phyloP scores from a whole-genome alignment of 306 rosid genomes.

The Aeschynomene evenia region DNA sequence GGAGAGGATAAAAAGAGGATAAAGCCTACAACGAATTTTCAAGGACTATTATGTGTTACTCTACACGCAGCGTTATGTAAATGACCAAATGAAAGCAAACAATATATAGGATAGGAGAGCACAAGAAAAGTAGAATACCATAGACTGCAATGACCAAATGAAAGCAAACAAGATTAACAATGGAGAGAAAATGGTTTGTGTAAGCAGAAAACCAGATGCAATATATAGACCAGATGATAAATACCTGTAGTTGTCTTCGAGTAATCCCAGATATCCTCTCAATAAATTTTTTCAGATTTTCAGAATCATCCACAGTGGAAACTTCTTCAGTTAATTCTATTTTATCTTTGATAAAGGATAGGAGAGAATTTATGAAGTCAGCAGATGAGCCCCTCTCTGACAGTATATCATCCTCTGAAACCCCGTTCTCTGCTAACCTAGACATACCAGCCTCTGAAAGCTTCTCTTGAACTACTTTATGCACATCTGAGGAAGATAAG shows the following conservation, averaged over 20 bases:
- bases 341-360: constrained; percentile 51
- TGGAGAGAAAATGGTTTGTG: not conserved
- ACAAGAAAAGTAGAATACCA: not conserved
- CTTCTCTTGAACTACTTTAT: constrained; percentile 54
- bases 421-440: constrained; percentile 44
- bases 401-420: constrained; percentile 46
- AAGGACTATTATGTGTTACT: too few relatives aligned
- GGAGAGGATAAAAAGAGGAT: too few relatives aligned
- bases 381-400: constrained; percentile 60
- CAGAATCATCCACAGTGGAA: constrained; percentile 33
- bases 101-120: too few relatives aligned
- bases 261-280: constrained; percentile 65
- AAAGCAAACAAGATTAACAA: constrained; percentile 12
- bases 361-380: constrained; percentile 55
- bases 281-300: constrained; percentile 46
- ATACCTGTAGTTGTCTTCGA: constrained; percentile 78
- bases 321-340: constrained; percentile 35
- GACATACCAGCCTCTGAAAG: constrained; percentile 54
- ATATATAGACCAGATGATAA: constrained; percentile 15
- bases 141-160: not conserved
- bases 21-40: too few relatives aligned
- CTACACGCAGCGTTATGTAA: too few relatives aligned
- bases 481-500: constrained; percentile 62
- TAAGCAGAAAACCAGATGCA: not conserved
- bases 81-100: not conserved